Evolutionary conservation across 306 rosid genomes (phyloP), one percentile per base, ranked within the genome.

Genomic region (Lathyrus tuberosus): DNA sequence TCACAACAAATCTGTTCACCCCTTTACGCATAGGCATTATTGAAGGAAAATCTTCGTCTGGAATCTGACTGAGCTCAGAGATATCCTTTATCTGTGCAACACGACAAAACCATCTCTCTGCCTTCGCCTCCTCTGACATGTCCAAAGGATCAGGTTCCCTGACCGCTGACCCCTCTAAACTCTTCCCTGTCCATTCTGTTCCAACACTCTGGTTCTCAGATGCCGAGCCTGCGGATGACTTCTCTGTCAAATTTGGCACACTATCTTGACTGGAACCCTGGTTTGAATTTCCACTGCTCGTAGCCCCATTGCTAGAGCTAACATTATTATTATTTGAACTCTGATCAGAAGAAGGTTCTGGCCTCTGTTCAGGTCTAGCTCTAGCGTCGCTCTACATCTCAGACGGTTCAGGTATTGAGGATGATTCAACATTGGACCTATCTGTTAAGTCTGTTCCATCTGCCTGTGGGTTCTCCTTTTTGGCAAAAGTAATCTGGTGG

Each of bases 21-120:
- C 99, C 99, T 86, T 86, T 91, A 33, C 97, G 95, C 99, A 91
- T 91, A 4, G 99, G 99, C 99, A 94, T 94, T 76, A 94, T 94
- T 1, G 97, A 91, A 1, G 99, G 99, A 81, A 94, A 94, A 82
- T 94, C 99, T 78, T 94, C 99, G 26, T 91, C 99, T 0, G 99
- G 99, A 77, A 94, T 91, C 84, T 94, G 91, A 73, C 99, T 91
- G 73, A 94, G 84, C 83, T 94, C 99, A 5, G 99, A 91, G 60
- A 94, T 89, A 81, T 94, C 99, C 81, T 91, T 91, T 30, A 94
- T 94, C 76, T 91, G 99, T 3, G 99, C 95, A 46, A 89, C 97
- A 0, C 97, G 92, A 10, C 96, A 86, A 79, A 94, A 94, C 99
- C 99, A 91, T 79, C 99, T 83, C 86, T 89, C 92, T 0, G 97